Conservation (phyloP, 257 asterid species). For the Rubia yunnanensis region DNA sequence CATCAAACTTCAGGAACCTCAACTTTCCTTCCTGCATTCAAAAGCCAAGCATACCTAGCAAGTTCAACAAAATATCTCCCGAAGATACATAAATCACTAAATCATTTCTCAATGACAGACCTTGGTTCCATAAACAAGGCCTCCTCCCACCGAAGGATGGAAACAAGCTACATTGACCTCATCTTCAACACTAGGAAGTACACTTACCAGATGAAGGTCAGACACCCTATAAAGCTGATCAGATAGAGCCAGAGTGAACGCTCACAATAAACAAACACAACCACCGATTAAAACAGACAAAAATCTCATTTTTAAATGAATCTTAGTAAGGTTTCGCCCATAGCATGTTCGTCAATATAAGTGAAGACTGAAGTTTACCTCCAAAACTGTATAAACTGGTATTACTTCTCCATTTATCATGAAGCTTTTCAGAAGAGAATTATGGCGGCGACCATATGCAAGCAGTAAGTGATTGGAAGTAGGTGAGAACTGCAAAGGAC, state of each 20-base stretch:
- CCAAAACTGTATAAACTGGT: conserved; percentile 67
- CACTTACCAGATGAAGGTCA: conserved; percentile 42
- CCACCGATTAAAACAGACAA: background rate
- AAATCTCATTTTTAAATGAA: background rate
- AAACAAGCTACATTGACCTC: conserved; percentile 97
- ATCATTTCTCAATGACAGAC: conserved; percentile 22
- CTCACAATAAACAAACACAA: background rate
- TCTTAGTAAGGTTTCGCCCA: background rate
- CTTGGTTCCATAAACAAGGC: conserved; percentile 96
- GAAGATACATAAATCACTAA: background rate
- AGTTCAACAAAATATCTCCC: conserved; percentile 10
- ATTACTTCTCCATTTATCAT: conserved; percentile 68
- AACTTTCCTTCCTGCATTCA: conserved; percentile 79
- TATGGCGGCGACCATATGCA: conserved; percentile 83
- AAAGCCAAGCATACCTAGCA: background rate
- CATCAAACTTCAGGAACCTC: conserved; percentile 67
- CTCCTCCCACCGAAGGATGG: conserved; percentile 92
- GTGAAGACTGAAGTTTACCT: conserved; percentile 24
- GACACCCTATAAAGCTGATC: conserved; percentile 10
- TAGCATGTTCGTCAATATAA: conserved; percentile 1
- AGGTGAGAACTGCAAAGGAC: conserved; percentile 65
- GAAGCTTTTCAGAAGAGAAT: conserved; percentile 67
- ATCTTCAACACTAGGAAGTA: conserved; percentile 91
- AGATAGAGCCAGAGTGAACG: background rate
- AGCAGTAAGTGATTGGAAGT: conserved; percentile 79